Base-by-base conservation (phyloP, 306 rosid species). In the Trifolium dubium region DNA sequence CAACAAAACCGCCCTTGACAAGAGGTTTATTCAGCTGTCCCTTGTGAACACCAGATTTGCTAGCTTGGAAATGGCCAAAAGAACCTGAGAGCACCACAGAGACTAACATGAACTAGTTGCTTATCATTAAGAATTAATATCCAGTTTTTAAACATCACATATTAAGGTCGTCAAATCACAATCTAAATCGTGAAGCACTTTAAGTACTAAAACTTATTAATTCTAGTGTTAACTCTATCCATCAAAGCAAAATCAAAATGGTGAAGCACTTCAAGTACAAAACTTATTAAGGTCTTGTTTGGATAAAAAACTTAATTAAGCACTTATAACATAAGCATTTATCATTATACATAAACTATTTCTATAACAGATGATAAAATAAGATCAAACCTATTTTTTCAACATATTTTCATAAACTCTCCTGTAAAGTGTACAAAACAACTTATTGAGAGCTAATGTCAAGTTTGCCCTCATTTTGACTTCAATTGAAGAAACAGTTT, bases 1-100 rank as follows among this genome's bases (percentile, higher is more conserved):
- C 98, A 85, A 93, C 97, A 82, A 93, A 91, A 41, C 97, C 97
- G 60, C 92, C 97, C 85, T 89, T 94, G 83, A 94, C 98, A 75
- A 91, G 88, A 62, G 98, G 83, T 86, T 72, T 83, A 71, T 76
- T 64, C 81, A 92, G 77, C 69, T 89, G 94, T 72, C 98, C 98
- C 85, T 85, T 94, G 81, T 91, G 97, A 61, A 93, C 98, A 64
- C 96, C 90, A 23, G 98, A 93, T 88, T 89, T 82, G 87, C 97
- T 89, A 67, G 96, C 96, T 82, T 93, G 98, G 79, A 93, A 93
- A 83, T 93, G 94, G 44, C 98, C 98, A 84, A 91, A 93, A 72
- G 98, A 93, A 73, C 97, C 98, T 93, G 85, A 75, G 47, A 79
- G 72, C 78, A 78, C 67, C 83, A 84, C 6, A 64, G 49, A 65